Evolutionary conservation across 768 basidiomycete species (phyloP).

Genomic region (Fibroporia radiculosa): DNA sequence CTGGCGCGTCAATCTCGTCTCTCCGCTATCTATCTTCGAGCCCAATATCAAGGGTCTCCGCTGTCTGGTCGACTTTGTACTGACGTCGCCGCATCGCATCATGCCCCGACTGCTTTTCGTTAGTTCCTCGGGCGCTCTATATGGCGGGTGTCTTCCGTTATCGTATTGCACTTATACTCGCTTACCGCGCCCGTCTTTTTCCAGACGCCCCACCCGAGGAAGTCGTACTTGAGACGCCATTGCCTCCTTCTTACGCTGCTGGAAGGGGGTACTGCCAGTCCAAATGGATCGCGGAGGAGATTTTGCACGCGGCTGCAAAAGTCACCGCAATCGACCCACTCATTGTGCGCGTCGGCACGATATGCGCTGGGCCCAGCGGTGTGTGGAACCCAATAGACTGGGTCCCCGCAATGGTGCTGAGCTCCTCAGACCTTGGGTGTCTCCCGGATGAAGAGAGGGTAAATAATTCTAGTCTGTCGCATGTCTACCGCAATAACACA

Average conservation of each 20-base stretch:
- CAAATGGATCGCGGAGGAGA: slow-evolving; percentile 25
- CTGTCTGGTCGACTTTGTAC: slow-evolving; percentile 26
- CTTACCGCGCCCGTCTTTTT: neutral
- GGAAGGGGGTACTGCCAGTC: slow-evolving; percentile 23
- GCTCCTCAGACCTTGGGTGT: neutral
- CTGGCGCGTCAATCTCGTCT: slow-evolving; percentile 30
- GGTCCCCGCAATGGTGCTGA: slow-evolving; percentile 22
- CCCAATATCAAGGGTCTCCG: slow-evolving; percentile 24
- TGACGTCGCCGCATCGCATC: slow-evolving; percentile 16
- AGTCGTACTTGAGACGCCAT: slow-evolving; percentile 14
- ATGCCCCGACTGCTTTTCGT: slow-evolving; percentile 21
- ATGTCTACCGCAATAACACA: no score
- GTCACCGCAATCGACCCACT: slow-evolving; percentile 18
- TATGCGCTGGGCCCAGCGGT: slow-evolving; percentile 21
- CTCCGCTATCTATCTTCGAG: slow-evolving; percentile 25
- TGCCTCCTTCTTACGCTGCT: slow-evolving; percentile 10
- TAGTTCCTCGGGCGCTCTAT: slow-evolving; percentile 4
- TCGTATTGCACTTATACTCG: slow-evolving; percentile 25
- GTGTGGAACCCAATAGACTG: slow-evolving; percentile 27
- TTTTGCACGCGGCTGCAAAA: slow-evolving; percentile 19
- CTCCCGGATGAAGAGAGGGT: neutral
- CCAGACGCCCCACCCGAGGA: neutral
- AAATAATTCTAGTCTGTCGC: neutral
- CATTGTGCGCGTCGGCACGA: slow-evolving; percentile 28
- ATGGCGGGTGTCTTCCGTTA: slow-evolving; percentile 14